These are phyloP conservation scores for Aquanectria penicillioides DNA, from an alignment of 2,329 filamentous ascomycete species.

Conservation along the genomic window DNA sequence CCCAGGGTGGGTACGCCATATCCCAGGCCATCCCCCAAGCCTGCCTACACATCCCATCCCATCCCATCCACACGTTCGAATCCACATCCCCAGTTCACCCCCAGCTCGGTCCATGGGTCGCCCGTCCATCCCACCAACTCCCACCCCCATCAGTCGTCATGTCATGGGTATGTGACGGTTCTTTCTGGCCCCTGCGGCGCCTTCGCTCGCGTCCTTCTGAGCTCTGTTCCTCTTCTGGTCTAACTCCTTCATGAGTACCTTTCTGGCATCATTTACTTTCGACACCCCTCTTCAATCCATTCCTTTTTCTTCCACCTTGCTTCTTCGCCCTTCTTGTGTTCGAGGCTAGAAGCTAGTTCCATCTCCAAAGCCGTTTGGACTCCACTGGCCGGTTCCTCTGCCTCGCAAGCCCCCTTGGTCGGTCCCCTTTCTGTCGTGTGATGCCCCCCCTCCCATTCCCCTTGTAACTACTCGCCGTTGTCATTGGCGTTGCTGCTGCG, in stretches of 20 bases:
- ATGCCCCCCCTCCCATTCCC: conserved; percentile 12
- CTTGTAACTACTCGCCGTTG: neutral
- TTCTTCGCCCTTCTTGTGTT: conserved; percentile 15
- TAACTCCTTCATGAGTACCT: neutral
- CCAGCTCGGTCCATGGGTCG: conserved; percentile 10
- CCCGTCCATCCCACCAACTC: conserved; percentile 3
- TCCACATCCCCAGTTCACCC: too few species aligned
- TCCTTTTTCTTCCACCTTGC: conserved; percentile 17
- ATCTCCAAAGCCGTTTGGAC: conserved; percentile 5
- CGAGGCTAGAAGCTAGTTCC: conserved; percentile 1
- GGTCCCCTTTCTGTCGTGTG: conserved; percentile 24
- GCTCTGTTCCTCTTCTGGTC: neutral
- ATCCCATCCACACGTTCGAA: conserved; percentile 4
- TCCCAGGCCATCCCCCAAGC: too few species aligned
- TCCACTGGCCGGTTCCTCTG: conserved; percentile 15
- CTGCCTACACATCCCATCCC: too few species aligned
- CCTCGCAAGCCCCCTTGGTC: neutral
- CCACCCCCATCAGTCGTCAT: conserved; percentile 3
- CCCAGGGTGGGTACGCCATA: too few species aligned
- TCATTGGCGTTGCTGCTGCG: conserved; percentile 19
- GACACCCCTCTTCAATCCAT: neutral
- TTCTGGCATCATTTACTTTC: neutral
- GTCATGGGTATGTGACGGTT: conserved; percentile 20
- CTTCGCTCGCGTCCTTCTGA: neutral
- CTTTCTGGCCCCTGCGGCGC: conserved; percentile 14